phyloP scores from a whole-genome alignment of 208 protist genomes.

The Trypanosoma rangeli region DNA sequence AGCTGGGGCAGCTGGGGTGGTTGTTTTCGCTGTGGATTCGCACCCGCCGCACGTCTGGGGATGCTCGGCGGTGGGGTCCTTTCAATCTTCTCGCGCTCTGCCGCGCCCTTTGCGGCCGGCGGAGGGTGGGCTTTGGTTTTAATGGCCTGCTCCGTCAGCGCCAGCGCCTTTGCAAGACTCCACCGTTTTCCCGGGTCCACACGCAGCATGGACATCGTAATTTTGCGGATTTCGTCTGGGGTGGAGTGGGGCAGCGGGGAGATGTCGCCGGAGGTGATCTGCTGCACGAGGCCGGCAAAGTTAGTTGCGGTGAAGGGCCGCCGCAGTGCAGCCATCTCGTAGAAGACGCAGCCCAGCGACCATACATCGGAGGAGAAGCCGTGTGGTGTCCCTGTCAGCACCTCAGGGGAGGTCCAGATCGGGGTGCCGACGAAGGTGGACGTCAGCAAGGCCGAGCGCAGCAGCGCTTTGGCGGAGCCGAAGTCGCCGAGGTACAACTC shows the following conservation, averaged over 20 bases:
- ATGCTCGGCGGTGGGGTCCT: conserved; percentile 12
- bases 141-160: conserved; percentile 26
- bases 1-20: conserved; percentile 2
- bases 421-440: conserved; percentile 76
- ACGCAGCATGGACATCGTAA: conserved; percentile 66
- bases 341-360: conserved; percentile 81
- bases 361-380: conserved; percentile 87
- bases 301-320: conserved; percentile 61
- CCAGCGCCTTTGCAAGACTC: conserved; percentile 39
- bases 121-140: neutral
- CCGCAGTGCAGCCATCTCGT: conserved; percentile 61
- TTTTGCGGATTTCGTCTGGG: conserved; percentile 33
- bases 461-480: conserved; percentile 69
- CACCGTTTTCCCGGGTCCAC: conserved; percentile 50
- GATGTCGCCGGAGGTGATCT: conserved; percentile 71
- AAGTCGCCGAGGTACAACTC: conserved; percentile 73
- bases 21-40: conserved; percentile 3
- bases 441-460: conserved; percentile 30
- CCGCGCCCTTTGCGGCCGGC: neutral
- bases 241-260: conserved; percentile 49
- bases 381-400: conserved; percentile 78
- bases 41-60: conserved; percentile 9
- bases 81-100: conserved; percentile 1
- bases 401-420: conserved; percentile 87
- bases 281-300: conserved; percentile 77